Conservation (phyloP, 148 eudicot genomes). For the Agrostemma githago region DNA sequence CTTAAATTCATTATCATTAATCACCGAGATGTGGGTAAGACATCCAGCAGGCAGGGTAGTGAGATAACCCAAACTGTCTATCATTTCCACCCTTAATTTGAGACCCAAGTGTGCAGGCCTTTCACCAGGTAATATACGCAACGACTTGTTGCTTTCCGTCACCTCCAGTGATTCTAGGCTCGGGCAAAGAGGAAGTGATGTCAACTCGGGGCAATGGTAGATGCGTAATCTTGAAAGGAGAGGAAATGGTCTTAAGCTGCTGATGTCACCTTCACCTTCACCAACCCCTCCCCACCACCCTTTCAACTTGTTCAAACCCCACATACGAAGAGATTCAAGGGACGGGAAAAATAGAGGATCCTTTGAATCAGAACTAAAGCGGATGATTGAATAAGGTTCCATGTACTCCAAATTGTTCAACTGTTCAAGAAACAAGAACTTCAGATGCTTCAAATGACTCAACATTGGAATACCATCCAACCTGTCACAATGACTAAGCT, state of each 20-base stretch:
- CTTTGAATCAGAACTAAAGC: not conserved
- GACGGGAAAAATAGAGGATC: conserved; percentile 10
- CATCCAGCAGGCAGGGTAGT: not conserved
- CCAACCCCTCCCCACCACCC: conserved; percentile 19
- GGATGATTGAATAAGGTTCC: not conserved
- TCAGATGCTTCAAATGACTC: conserved; percentile 12
- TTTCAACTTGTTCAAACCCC: not conserved
- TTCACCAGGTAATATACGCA: not conserved
- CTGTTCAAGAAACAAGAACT: not conserved
- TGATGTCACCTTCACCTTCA: not conserved
- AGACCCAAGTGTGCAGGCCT: not conserved
- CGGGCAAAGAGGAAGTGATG: conserved; percentile 19
- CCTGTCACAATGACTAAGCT: not conserved
- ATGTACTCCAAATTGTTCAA: conserved; percentile 14
- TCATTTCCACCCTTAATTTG: not conserved
- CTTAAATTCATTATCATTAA: not conserved
- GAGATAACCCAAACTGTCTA: not conserved
- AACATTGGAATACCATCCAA: conserved; percentile 7
- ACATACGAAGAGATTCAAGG: conserved; percentile 11
- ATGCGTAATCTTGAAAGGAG: not conserved
- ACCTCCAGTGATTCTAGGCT: not conserved
- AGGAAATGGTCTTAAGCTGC: not conserved
- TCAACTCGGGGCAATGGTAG: not conserved
- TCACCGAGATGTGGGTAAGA: not conserved
- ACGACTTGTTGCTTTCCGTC: not conserved